A percentile compares a stretch with the other conserved stretches of the same genome.
Evolutionary conservation across 2,329 filamentous ascomycete species (phyloP).

Genomic region (Fonsecaea erecta): DNA sequence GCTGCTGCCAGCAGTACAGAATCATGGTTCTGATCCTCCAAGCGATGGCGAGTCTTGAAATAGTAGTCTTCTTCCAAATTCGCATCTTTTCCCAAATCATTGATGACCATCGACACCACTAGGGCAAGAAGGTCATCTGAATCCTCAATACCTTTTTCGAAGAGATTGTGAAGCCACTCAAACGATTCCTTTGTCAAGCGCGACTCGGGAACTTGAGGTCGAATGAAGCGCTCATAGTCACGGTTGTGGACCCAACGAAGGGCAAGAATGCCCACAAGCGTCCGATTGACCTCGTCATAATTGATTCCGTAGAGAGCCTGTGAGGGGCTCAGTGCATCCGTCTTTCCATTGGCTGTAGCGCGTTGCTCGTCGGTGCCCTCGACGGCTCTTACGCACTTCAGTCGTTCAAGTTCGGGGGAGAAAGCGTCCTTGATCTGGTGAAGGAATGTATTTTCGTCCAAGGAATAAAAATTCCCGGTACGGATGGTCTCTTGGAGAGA

Average conservation of each 20-base stretch:
- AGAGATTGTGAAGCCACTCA: constrained; percentile 38
- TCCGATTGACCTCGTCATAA: constrained; percentile 50
- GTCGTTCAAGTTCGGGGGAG: constrained; percentile 40
- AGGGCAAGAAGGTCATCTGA: constrained; percentile 41
- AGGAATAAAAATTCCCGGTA: constrained; percentile 31
- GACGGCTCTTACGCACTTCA: constrained; percentile 40
- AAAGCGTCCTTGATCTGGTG: constrained; percentile 39
- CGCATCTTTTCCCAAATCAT: constrained; percentile 48
- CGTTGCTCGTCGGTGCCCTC: constrained; percentile 32
- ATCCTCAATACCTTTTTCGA: constrained; percentile 30
- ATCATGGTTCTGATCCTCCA: constrained; percentile 41
- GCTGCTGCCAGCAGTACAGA: constrained; percentile 42
- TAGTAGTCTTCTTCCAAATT: constrained; percentile 40
- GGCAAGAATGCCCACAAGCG: constrained; percentile 45
- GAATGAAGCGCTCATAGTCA: constrained; percentile 44
- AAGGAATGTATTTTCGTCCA: constrained; percentile 38
- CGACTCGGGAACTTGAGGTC: constrained; percentile 37
- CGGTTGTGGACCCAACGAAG: constrained; percentile 45
- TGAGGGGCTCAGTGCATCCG: constrained; percentile 38
- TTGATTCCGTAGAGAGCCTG: constrained; percentile 41
- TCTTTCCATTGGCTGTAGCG: constrained; percentile 25
- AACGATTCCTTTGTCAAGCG: constrained; percentile 42
- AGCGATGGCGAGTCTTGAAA: constrained; percentile 4
- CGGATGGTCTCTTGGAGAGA: constrained; percentile 33
- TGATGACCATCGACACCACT: constrained; percentile 44